A percentile compares a stretch with the other conserved stretches of the same genome.
phyloP scores from a whole-genome alignment of 768 basidiomycete genomes.

The Xerocomus spinulosus region DNA sequence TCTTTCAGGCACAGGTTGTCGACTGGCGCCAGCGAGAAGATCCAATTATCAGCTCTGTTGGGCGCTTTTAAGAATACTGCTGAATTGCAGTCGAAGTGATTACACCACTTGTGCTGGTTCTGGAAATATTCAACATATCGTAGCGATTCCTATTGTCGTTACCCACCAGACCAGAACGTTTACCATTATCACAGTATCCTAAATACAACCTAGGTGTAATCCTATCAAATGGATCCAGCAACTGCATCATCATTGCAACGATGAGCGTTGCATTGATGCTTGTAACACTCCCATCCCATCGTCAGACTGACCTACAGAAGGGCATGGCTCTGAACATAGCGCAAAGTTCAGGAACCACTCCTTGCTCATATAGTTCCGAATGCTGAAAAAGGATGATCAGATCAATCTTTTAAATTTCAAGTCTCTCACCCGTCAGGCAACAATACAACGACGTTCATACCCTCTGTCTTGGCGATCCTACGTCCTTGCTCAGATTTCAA shows the following conservation, averaged over 20 bases:
- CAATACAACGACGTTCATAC: slow-evolving; percentile 83
- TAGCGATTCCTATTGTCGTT: not conserved
- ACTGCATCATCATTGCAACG: not conserved
- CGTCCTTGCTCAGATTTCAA: slow-evolving; percentile 66
- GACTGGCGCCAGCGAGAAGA: slow-evolving; percentile 89
- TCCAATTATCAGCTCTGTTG: slow-evolving; percentile 87
- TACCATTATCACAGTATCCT: not conserved
- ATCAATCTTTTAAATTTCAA: not conserved
- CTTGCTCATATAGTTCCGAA: slow-evolving; percentile 94
- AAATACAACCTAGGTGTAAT: not conserved
- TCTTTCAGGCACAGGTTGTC: slow-evolving; percentile 78
- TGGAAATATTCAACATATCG: not conserved
- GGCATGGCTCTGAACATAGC: slow-evolving; percentile 49
- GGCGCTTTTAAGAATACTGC: slow-evolving; percentile 93
- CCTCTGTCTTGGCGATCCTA: slow-evolving; percentile 57
- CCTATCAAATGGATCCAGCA: not conserved
- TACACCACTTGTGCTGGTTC: not conserved
- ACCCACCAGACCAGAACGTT: not conserved
- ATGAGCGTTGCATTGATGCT: slow-evolving; percentile 2
- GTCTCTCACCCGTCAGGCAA: slow-evolving; percentile 79
- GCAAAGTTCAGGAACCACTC: slow-evolving; percentile 82
- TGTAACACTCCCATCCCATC: not conserved
- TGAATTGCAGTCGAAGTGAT: slow-evolving; percentile 56
- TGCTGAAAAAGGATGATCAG: slow-evolving; percentile 38
- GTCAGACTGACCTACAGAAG: slow-evolving; percentile 25